A percentile compares a stretch with the other conserved stretches of the same genome.
Conservation (phyloP, 1,284 basidiomycete genomes). For the Porogramme epimiltina region DNA sequence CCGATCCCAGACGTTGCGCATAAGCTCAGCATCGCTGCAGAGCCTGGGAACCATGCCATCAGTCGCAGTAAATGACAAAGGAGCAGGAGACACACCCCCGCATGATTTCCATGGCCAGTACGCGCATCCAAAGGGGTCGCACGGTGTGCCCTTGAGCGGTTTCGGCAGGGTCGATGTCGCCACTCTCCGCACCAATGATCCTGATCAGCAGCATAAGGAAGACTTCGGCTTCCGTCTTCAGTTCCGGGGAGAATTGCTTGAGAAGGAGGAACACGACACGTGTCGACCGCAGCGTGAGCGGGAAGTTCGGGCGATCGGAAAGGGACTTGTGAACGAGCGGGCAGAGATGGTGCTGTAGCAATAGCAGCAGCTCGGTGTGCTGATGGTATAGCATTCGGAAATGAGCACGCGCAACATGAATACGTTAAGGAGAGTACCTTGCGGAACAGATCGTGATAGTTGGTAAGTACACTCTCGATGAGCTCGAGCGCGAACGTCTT, state of each 20-base stretch:
- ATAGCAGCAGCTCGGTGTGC: constrained; percentile 83
- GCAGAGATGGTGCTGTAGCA: constrained; percentile 87
- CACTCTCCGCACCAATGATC: constrained; percentile 71
- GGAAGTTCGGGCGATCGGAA: constrained; percentile 85
- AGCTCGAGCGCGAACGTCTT: constrained; percentile 95
- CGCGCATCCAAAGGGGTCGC: constrained; percentile 84
- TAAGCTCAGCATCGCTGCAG: constrained; percentile 81
- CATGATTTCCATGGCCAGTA: constrained; percentile 90
- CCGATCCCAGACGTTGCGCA: constrained; percentile 79
- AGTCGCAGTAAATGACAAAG: constrained; percentile 2
- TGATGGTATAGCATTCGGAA: constrained; percentile 29
- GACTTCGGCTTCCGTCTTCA: constrained; percentile 81
- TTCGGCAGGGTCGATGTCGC: constrained; percentile 28
- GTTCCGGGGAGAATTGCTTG: constrained; percentile 86
- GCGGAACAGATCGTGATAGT: constrained; percentile 88
- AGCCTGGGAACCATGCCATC: constrained; percentile 46
- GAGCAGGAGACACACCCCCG: constrained; percentile 60
- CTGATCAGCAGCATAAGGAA: constrained; percentile 83
- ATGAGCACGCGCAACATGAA: background rate
- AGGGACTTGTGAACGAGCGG: constrained; percentile 86
- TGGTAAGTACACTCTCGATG: constrained; percentile 95
- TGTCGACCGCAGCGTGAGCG: constrained; percentile 87
- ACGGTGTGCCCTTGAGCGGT: constrained; percentile 33
- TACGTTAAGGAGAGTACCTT: constrained; percentile 48
- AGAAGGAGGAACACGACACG: constrained; percentile 92